Base-by-base conservation (phyloP, 495 filamentous ascomycete species). In the Neurospora intermedia region DNA sequence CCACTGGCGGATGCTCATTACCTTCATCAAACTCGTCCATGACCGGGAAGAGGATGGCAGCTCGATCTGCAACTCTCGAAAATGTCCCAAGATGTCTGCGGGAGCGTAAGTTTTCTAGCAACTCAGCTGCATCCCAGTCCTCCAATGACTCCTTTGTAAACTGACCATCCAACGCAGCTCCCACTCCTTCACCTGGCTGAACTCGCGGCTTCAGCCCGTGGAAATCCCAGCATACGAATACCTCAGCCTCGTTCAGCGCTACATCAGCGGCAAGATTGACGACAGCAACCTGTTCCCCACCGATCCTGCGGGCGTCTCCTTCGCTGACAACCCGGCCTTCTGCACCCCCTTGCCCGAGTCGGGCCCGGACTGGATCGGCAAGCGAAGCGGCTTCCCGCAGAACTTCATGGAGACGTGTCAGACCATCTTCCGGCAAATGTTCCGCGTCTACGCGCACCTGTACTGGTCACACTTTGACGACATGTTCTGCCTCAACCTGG, bases 391-490 rank as follows among this genome's bases (percentile, higher is more conserved):
- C 18, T 98, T 98, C 85, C 94, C 94, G 3, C 89, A 90, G 76
- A 91, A 90, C 59, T 96, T 96, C 82, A 88, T 94, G 78, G 89
- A 92, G 76, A 93, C 96, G 74, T 92, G 92, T 83, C 92, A 93
- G 82, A 93, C 90, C 75, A 96, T 97, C 80, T 96, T 94, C 88
- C 91, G 94, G 76, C 94, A 98, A 82, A 98, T 98, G 91, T 96
- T 97, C 87, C 93, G 94, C 69, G 93, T 94, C 77, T 98, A 98
- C 75, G 91, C 94, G 41, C 94, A 98, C 82, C 85, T 95, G 40
- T 95, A 95, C 84, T 93, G 93, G 85, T 89, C 90, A 9, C 92
- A 95, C 83, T 95, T 91, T 84, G 80, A 92, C 74, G 91, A 93
- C 35, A 92, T 93, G 85, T 95, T 92, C 85, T 88, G 93, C 79